These are phyloP conservation scores for Irpex sp. DNA, from an alignment of 1,284 basidiomycete species.

Conservation along the genomic window DNA sequence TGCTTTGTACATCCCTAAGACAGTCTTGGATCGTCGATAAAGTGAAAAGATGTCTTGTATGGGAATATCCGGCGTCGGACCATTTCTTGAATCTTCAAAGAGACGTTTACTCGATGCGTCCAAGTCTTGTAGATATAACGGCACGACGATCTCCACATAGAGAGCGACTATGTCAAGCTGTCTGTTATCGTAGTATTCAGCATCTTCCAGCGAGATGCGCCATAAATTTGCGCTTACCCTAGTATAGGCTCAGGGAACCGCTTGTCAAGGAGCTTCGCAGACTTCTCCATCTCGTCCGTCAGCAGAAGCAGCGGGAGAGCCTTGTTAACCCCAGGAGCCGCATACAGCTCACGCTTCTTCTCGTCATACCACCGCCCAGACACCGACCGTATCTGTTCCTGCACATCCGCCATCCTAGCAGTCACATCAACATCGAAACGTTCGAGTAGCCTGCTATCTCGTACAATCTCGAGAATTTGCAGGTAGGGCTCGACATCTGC, in stretches of 20 bases:
- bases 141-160: conserved; percentile 70
- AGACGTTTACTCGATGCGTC: conserved; percentile 68
- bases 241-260: conserved; percentile 82
- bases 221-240: conserved; percentile 46
- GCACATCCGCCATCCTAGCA: conserved; percentile 65
- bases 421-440: conserved; percentile 65
- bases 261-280: conserved; percentile 79
- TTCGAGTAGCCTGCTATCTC: conserved; percentile 63
- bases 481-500: conserved; percentile 65
- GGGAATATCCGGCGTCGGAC: conserved; percentile 72
- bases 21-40: conserved; percentile 71
- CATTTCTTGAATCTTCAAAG: conserved; percentile 77
- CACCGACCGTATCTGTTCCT: conserved; percentile 65
- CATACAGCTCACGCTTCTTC: conserved; percentile 66
- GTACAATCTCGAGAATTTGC: conserved; percentile 68
- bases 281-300: conserved; percentile 88
- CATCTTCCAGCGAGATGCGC: neutral
- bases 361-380: conserved; percentile 68
- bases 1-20: conserved; percentile 77
- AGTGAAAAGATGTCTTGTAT: conserved; percentile 89
- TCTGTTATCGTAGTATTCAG: conserved; percentile 33
- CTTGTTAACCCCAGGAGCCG: conserved; percentile 66
- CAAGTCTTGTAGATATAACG: conserved; percentile 75
- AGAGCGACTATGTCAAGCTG: conserved; percentile 80
- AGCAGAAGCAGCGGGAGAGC: conserved; percentile 79